A percentile compares a stretch with the other conserved stretches of the same genome.
Evolutionary conservation across 2,329 filamentous ascomycete genomes (phyloP).

Genomic region (Metarhizium anisopliae): DNA sequence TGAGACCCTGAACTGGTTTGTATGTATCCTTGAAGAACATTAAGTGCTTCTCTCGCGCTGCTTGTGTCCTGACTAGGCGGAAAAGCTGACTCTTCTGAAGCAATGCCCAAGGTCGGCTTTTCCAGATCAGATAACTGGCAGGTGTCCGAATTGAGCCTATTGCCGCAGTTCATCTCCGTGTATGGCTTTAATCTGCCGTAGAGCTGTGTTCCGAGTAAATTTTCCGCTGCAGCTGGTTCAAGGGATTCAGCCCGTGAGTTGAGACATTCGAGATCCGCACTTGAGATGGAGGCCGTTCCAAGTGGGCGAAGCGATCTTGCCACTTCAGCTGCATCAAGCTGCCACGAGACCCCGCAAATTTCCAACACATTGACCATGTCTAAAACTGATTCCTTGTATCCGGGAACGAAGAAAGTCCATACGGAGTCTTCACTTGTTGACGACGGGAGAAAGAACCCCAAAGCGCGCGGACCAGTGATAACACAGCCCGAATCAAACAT

Average conservation of each 20-base stretch:
- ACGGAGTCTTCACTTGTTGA: not conserved
- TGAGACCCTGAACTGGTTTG: not conserved
- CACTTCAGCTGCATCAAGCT: not conserved
- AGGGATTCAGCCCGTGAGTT: not conserved
- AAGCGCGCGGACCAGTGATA: slow-evolving; percentile 4
- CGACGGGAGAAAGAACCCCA: slow-evolving; percentile 8
- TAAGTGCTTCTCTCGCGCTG: not conserved
- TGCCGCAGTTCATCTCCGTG: too few species aligned
- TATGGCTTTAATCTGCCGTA: too few species aligned
- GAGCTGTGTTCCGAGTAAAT: too few species aligned
- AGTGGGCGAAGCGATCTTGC: not conserved
- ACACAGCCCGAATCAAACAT: slow-evolving; percentile 7
- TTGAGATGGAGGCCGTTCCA: not conserved
- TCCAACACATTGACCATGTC: slow-evolving; percentile 8
- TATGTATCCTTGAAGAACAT: slow-evolving; percentile 1
- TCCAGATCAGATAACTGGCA: too few species aligned
- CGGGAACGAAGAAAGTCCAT: slow-evolving; percentile 7
- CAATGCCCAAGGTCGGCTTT: too few species aligned
- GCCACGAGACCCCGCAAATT: slow-evolving; percentile 5
- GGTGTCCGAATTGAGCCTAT: too few species aligned
- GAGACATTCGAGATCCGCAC: not conserved
- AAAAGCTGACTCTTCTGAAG: too few species aligned
- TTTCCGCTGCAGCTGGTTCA: too few species aligned
- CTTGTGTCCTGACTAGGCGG: not conserved
- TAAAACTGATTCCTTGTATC: slow-evolving; percentile 6